Conservation (phyloP, 1,139 yeast species). For the Magnusiomyces suaveolens region DNA sequence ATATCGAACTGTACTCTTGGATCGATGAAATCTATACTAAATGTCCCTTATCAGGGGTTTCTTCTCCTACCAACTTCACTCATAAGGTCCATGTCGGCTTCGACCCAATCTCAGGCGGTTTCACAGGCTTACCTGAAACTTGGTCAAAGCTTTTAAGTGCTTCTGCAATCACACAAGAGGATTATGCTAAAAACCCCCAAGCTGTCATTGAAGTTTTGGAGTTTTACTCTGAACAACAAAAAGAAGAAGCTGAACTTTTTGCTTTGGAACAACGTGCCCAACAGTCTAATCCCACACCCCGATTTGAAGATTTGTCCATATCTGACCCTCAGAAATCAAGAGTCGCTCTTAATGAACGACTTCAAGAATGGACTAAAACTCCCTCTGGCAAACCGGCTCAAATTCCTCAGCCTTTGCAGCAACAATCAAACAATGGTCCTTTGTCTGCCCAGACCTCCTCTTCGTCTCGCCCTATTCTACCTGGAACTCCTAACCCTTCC, state of each 20-base stretch:
- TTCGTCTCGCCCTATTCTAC: background rate
- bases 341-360: constrained; percentile 14
- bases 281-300: background rate
- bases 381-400: constrained; percentile 18
- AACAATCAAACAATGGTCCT: background rate
- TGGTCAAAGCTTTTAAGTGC: constrained; percentile 37
- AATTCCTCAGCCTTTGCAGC: background rate
- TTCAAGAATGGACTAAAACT: constrained; percentile 28
- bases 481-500: background rate
- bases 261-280: background rate
- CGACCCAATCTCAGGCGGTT: constrained; percentile 38
- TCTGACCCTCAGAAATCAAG: background rate
- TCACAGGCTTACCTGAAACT: constrained; percentile 39
- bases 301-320: background rate
- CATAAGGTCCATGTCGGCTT: constrained; percentile 41
- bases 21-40: constrained; percentile 80
- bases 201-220: constrained; percentile 79
- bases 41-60: constrained; percentile 71
- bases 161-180: constrained; percentile 40
- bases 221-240: constrained; percentile 43
- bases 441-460: background rate
- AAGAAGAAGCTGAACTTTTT: constrained; percentile 12
- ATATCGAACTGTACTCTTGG: constrained; percentile 82
- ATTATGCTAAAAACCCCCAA: constrained; percentile 38
- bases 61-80: constrained; percentile 39